These are phyloP conservation scores for Pseudomassariella vexata DNA, from an alignment of 2,329 filamentous ascomycete genomes.

Conservation along the genomic window DNA sequence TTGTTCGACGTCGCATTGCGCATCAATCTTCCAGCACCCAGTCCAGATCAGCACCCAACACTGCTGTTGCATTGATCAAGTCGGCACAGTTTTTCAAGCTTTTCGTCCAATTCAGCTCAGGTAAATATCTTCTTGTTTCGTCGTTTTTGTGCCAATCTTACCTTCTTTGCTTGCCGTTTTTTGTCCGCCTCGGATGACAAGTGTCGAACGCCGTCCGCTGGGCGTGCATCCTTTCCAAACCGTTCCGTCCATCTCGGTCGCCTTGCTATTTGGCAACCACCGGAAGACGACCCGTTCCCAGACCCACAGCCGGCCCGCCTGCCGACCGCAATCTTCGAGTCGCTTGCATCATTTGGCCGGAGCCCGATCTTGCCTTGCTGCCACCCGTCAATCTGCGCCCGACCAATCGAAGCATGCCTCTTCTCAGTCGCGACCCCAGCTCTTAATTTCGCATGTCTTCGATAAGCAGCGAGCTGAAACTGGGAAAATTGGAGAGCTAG, in stretches of 20 bases:
- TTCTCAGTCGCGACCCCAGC: conserved; percentile 5
- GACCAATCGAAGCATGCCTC: conserved; percentile 1
- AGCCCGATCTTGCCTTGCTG: conserved; percentile 4
- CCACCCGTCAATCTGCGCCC: conserved; percentile 3
- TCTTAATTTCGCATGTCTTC: conserved; percentile 9
- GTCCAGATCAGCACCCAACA: too few relatives aligned
- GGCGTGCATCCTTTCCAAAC: too few relatives aligned
- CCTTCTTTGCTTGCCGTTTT: too few relatives aligned
- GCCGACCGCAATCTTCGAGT: conserved; percentile 5
- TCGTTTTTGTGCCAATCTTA: too few relatives aligned
- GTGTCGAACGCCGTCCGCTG: too few relatives aligned
- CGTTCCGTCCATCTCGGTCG: too few relatives aligned
- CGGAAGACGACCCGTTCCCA: conserved; percentile 28
- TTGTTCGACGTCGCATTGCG: conserved; percentile 31
- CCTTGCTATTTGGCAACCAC: too few relatives aligned
- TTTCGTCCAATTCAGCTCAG: too few relatives aligned
- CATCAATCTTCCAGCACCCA: neutral
- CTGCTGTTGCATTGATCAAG: too few relatives aligned
- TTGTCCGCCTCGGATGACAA: too few relatives aligned
- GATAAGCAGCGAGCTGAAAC: conserved; percentile 4
- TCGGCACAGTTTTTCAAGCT: too few relatives aligned
- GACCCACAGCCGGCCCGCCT: conserved; percentile 3
- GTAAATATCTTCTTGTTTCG: conserved; percentile 3
- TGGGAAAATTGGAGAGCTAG: conserved; percentile 1
- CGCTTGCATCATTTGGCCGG: conserved; percentile 1